phyloP scores from a whole-genome alignment of 208 protist genomes.

The Wallacemonas sp. region DNA sequence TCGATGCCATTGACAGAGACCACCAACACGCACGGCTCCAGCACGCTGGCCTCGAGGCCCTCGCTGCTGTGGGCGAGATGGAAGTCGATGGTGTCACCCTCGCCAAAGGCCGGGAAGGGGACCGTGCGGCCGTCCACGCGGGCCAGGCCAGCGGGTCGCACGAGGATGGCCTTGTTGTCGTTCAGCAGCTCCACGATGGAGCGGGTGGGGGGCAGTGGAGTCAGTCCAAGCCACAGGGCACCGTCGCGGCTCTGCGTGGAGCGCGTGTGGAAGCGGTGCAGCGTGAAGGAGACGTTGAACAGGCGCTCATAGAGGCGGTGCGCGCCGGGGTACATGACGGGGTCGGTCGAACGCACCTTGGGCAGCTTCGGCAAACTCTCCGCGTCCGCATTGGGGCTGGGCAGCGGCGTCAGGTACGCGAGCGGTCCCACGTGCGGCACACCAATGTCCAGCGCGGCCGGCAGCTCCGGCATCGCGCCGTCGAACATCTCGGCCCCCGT shows the following conservation, averaged over 20 bases:
- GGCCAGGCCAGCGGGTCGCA: slow-evolving; percentile 29
- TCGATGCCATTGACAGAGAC: slow-evolving; percentile 53
- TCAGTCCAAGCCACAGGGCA: slow-evolving; percentile 3
- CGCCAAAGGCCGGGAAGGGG: slow-evolving; percentile 37
- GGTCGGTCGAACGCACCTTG: slow-evolving; percentile 12
- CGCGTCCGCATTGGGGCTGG: neutral
- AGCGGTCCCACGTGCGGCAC: neutral
- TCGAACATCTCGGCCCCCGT: slow-evolving; percentile 6
- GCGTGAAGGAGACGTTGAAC: slow-evolving; percentile 1
- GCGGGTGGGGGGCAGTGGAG: neutral
- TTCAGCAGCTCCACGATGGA: slow-evolving; percentile 14
- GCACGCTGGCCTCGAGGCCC: slow-evolving; percentile 29
- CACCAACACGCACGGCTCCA: slow-evolving; percentile 36
- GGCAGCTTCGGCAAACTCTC: neutral
- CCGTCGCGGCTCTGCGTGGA: slow-evolving; percentile 2
- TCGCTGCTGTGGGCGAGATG: slow-evolving; percentile 19
- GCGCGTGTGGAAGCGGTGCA: slow-evolving; percentile 1
- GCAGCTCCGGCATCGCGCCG: slow-evolving; percentile 9
- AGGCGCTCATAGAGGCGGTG: neutral
- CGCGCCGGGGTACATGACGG: slow-evolving; percentile 8
- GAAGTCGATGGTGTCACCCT: slow-evolving; percentile 45
- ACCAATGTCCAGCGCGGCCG: neutral
- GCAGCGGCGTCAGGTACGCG: neutral
- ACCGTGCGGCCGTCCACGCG: slow-evolving; percentile 17
- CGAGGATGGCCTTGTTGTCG: slow-evolving; percentile 32